Evolutionary conservation across 2,329 filamentous ascomycete genomes (phyloP), one percentile per base, ranked within the genome.

Genomic region (Fusarium sambucinum): DNA sequence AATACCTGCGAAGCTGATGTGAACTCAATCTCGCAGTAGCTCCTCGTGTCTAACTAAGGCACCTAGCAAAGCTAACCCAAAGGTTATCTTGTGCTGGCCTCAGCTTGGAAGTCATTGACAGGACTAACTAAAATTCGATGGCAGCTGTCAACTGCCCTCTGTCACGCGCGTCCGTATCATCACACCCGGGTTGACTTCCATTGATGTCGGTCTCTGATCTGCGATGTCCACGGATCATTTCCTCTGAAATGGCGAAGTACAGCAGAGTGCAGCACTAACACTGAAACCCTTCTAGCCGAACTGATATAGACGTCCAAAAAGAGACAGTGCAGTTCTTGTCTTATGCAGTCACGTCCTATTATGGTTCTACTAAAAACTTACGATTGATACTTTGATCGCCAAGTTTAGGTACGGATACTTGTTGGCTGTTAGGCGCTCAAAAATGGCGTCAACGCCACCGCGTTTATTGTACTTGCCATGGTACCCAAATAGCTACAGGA

Each of bases 401-500:
- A 40, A 47, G 40, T 40, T 45, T 60, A 32, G 47, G 23, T 25
- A 38, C 38, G 30, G 47, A n/a, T 25, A 50, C 46, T 50, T 51
- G 35, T 45, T 57, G 25, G 30, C 40, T 21, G 33, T 61, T 25
- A 40, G 42, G 27, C 52, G 19, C 41, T 38, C 45, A 41, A 19
- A 44, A 41, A 37, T 65, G 40, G 50, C 35, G 48, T 25, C 50
- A 45, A 37, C 52, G 66, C 66, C 66, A 67, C 52, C 45, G 50
- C 46, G 25, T 55, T 45, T 37, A 27, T 55, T 50, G 42, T 37
- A 23, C 59, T 53, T 62, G 54, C 32, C 21, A 47, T 47, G 19
- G 21, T 47, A 33, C 16, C 21, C 8, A 16, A 40, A 41, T 41
- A 23, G 38, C 21, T 11, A 25, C 38, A 41, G 17, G 45, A 33